phyloP scores from a whole-genome alignment of 2,329 filamentous ascomycete species.

The Chlorencoelia australis region DNA sequence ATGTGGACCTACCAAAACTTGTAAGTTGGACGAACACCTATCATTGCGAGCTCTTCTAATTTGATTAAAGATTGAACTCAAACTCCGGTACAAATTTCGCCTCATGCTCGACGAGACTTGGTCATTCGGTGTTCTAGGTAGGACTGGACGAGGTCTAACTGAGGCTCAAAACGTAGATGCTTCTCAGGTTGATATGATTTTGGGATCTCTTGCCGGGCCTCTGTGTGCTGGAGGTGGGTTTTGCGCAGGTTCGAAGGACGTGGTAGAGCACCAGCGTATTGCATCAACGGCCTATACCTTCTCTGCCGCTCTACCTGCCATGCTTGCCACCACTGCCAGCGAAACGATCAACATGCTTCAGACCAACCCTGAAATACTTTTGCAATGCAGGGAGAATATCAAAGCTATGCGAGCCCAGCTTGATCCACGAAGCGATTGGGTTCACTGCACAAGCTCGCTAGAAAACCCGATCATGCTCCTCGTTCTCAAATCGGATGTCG shows the following conservation, averaged over 20 bases:
- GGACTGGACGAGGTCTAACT: constrained; percentile 83
- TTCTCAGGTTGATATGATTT: constrained; percentile 90
- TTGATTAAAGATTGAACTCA: constrained; percentile 63
- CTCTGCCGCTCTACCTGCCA: constrained; percentile 85
- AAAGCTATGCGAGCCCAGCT: constrained; percentile 76
- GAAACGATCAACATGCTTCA: constrained; percentile 83
- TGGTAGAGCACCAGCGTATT: constrained; percentile 93
- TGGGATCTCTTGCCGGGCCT: constrained; percentile 83
- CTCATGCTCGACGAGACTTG: constrained; percentile 95
- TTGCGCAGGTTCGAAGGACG: constrained; percentile 83
- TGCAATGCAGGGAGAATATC: constrained; percentile 75
- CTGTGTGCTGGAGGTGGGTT: constrained; percentile 91
- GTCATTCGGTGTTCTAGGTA: constrained; percentile 90
- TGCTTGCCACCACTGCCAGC: constrained; percentile 90
- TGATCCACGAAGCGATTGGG: constrained; percentile 89
- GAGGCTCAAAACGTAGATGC: constrained; percentile 96
- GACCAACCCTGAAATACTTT: constrained; percentile 72
- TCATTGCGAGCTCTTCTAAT: constrained; percentile 3
- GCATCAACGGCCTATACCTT: constrained; percentile 89
- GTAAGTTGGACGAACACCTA: constrained; percentile 36
- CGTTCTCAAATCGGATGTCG: constrained; percentile 71
- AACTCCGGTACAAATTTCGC: constrained; percentile 95
- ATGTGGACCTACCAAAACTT: constrained; percentile 74
- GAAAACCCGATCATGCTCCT: constrained; percentile 87
- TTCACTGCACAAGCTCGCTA: constrained; percentile 65